Base-by-base conservation (phyloP, 1,139 yeast genomes). In the Candida sojae region DNA sequence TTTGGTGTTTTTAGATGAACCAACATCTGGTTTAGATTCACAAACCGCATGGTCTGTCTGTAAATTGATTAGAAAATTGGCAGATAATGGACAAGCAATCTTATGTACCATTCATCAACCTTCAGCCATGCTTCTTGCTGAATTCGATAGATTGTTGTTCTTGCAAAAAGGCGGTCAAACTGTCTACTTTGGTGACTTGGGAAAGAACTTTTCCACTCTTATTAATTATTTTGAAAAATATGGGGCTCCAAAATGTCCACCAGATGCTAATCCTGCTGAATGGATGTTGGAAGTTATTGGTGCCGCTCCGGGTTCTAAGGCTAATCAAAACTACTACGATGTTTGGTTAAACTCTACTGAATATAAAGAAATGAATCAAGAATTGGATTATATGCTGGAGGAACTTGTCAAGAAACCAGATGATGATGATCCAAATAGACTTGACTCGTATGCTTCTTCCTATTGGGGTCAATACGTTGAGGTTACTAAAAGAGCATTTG, bases 101-200 rank as follows among this genome's bases (percentile, higher is more conserved):
- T 62, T 70, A 54, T 70, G 75, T 62, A 70, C 75, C 29, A 70
- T 70, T 46, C 75, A 70, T 54, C 75, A 70, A 53, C 75, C 75
- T 42, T 68, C 73, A 7, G 74, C 75, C 30, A 57, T 68, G 35
- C 63, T 70, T 46, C 58, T 70, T 55, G 57, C 64, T 50, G 71
- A 66, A 46, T 68, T 68, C 45, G 71, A 68, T 51, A 61, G 71
- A 45, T 57, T 70, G 44, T 64, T 70, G 52, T 68, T 70, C 48
- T 64, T 70, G 54, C 73, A 68, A 56, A 66, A 60, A 54, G 75
- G 75, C 48, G 88, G 88, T 52, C 70, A 76, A 62, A 82, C 86
- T 53, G 87, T 83, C 37, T 83, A 83, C 62, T 82, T 82, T 60
- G 88, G 88, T 53, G 85, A 83, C 52, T 79, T 83, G 57, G 88